phyloP scores from a whole-genome alignment of 2,329 filamentous ascomycete species.

The Lachnellula occidentalis region DNA sequence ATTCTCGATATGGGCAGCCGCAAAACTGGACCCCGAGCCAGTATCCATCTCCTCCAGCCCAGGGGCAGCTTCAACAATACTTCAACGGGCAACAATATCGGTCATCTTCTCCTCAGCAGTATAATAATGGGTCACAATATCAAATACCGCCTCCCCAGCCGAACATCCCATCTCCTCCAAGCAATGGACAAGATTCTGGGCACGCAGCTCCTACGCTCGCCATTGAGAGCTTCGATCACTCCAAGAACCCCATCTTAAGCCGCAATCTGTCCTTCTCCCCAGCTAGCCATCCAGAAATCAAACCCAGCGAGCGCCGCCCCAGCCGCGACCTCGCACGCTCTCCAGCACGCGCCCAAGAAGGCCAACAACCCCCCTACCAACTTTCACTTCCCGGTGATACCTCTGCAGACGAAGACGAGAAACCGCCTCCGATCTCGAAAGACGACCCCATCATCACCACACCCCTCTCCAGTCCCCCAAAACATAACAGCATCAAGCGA shows the following conservation, averaged over 20 bases:
- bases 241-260: background rate
- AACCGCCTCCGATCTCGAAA: slow-evolving; percentile 6
- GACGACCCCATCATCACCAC: slow-evolving; percentile 3
- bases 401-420: slow-evolving; percentile 10
- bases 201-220: background rate
- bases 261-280: background rate
- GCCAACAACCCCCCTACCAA: slow-evolving; percentile 30
- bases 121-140: background rate
- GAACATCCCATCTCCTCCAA: background rate
- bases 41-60: background rate
- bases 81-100: background rate
- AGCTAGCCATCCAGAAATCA: background rate
- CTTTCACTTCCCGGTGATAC: slow-evolving; percentile 23
- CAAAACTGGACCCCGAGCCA: background rate
- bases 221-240: background rate
- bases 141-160: background rate
- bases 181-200: background rate
- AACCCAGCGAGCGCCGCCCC: slow-evolving; percentile 1
- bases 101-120: background rate
- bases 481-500: slow-evolving; percentile 10
- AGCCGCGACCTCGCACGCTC: slow-evolving; percentile 27
- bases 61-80: background rate
- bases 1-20: slow-evolving; percentile 5
- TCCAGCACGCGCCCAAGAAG: slow-evolving; percentile 20
- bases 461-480: background rate